Evolutionary conservation across 2,329 filamentous ascomycete genomes (phyloP).

Genomic region (Chlorencoelia australis): DNA sequence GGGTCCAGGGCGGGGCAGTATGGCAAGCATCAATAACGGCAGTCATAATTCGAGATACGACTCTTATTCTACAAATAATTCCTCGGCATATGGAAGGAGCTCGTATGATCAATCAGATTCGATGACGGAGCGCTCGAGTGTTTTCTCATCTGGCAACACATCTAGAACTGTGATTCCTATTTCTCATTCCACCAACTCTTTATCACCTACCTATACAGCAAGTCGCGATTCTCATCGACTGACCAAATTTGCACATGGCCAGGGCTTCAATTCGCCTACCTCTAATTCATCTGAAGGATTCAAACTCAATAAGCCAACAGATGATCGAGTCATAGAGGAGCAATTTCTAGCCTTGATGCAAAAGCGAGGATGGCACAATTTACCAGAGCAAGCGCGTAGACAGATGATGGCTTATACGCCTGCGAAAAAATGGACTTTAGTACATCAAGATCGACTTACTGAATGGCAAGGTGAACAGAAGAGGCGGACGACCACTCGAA

Average conservation of each 20-base stretch:
- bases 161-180: slow-evolving; percentile 43
- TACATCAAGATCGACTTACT: slow-evolving; percentile 87
- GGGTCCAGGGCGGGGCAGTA: slow-evolving; percentile 49
- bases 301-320: slow-evolving; percentile 61
- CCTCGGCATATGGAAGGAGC: slow-evolving; percentile 27
- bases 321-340: slow-evolving; percentile 77
- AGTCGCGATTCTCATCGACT: slow-evolving; percentile 44
- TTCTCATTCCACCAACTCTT: slow-evolving; percentile 46
- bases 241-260: slow-evolving; percentile 37
- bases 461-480: slow-evolving; percentile 95
- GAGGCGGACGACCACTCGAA: slow-evolving; percentile 63
- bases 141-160: slow-evolving; percentile 46
- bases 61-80: slow-evolving; percentile 41
- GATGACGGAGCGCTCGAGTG: slow-evolving; percentile 43
- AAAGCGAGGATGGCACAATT: slow-evolving; percentile 92
- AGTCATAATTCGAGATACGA: slow-evolving; percentile 52
- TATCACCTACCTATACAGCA: slow-evolving; percentile 22
- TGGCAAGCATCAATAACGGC: slow-evolving; percentile 39
- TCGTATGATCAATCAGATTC: slow-evolving; percentile 57
- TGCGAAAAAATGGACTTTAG: slow-evolving; percentile 93
- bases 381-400: slow-evolving; percentile 85
- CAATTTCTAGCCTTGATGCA: slow-evolving; percentile 94
- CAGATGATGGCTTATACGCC: slow-evolving; percentile 96
- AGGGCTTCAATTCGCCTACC: slow-evolving; percentile 17
- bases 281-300: slow-evolving; percentile 31